Evolutionary conservation across 1,284 basidiomycete genomes (phyloP), one percentile per base, ranked within the genome.

Genomic region (Malassezia dermatis): DNA sequence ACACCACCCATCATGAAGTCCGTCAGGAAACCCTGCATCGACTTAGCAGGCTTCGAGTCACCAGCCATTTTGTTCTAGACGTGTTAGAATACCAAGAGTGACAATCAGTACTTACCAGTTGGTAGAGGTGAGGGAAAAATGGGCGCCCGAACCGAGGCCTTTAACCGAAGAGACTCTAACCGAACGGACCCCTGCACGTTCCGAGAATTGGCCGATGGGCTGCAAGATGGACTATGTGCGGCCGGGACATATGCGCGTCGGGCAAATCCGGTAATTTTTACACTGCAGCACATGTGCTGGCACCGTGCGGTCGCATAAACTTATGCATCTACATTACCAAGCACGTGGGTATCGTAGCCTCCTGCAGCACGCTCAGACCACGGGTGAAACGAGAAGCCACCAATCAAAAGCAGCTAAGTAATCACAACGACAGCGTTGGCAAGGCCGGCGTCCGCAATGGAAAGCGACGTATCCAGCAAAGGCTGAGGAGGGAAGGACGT

Each of bases 1-100:
- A 73, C 64, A 74, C 71, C 71, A 58, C 71, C 71, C 71, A 73
- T 73, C 63, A 71, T 59, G 64, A 69, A 71, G 52, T 69, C 67
- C 48, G 69, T 68, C 60, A 63, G 60, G 68, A 72, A 71, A 52
- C 66, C 66, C 51, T 51, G 54, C 44, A 53, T 42, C 56, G 62
- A 56, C 66, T 63, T 68, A 50, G 23, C 34, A 39, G 46, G 27
- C 44, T 46, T 46, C 21, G 30, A 31, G 34, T 48, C 46, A 39
- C 46, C 35, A 28, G 46, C 46, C 46, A 48, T 48, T 48, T 48
- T 48, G 44, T 46, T 46, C 44, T 46, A 17, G 11, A 32, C 8
- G 26, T 39, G 32, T 48, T 37, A 48, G 34, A 11, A 10, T 17
- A 7, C n/a, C 23, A 5, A 37, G 19, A 12, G 21, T 8, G 31